Evolutionary conservation across 1,139 yeast species (phyloP).

Genomic region (Geotrichum restrictum): DNA sequence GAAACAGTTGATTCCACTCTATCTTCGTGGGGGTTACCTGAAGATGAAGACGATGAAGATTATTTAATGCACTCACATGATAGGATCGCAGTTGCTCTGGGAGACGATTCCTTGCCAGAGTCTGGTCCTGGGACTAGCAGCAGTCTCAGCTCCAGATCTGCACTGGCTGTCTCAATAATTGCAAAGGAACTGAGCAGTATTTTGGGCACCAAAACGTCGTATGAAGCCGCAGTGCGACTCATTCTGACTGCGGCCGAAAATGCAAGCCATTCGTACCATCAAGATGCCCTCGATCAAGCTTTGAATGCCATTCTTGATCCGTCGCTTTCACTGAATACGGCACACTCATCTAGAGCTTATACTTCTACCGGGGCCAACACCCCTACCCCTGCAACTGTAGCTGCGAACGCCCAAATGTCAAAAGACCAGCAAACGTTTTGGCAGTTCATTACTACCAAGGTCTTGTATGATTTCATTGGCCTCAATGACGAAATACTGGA

Average conservation of each 20-base stretch:
- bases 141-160: conserved; percentile 4
- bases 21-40: conserved; percentile 21
- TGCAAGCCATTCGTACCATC: conserved; percentile 14
- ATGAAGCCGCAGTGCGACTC: conserved; percentile 16
- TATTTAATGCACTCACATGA: conserved; percentile 10
- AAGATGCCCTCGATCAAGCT: conserved; percentile 17
- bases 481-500: conserved; percentile 36
- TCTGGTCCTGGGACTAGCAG: not conserved
- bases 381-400: conserved; percentile 9
- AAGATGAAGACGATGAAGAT: conserved; percentile 14
- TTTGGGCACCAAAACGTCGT: conserved; percentile 5
- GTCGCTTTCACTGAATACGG: not conserved
- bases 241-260: conserved; percentile 15
- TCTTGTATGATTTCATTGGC: conserved; percentile 31
- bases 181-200: conserved; percentile 6
- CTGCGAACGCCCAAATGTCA: not conserved
- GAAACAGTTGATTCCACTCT: conserved; percentile 4
- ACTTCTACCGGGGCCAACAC: conserved; percentile 7
- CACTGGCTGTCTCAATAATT: conserved; percentile 7
- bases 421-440: conserved; percentile 12
- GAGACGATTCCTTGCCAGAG: not conserved
- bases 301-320: conserved; percentile 16
- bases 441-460: conserved; percentile 25
- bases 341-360: not conserved
- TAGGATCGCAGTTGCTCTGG: conserved; percentile 9